phyloP scores from a whole-genome alignment of 2,329 filamentous ascomycete species.

The Aspergillus brasiliensis region DNA sequence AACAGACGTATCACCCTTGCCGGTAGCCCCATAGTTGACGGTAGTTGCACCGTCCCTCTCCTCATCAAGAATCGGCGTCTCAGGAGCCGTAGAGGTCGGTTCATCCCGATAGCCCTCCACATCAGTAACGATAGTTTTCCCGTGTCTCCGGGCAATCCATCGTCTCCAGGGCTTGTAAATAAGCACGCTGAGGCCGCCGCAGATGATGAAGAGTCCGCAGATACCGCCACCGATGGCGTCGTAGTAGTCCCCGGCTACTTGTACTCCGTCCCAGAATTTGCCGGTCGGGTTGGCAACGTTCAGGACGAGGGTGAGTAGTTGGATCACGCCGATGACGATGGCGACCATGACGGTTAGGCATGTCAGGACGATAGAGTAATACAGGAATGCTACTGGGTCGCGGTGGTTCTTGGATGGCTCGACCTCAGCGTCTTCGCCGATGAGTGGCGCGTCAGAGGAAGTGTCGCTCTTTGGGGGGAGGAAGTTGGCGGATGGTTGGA shows the following conservation, averaged over 20 bases:
- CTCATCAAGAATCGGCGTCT: slow-evolving; percentile 17
- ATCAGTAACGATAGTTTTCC: slow-evolving; percentile 18
- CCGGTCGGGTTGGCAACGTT: slow-evolving; percentile 75
- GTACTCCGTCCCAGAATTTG: slow-evolving; percentile 87
- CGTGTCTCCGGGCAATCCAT: slow-evolving; percentile 51
- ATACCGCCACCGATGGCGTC: slow-evolving; percentile 85
- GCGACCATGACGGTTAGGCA: slow-evolving; percentile 81
- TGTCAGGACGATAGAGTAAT: slow-evolving; percentile 89
- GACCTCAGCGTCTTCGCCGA: slow-evolving; percentile 20
- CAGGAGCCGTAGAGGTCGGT: slow-evolving; percentile 1
- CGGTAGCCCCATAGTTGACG: slow-evolving; percentile 17
- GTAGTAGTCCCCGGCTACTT: slow-evolving; percentile 74
- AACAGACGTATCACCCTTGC: slow-evolving; percentile 8
- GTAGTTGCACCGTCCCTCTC: not conserved
- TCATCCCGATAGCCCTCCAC: slow-evolving; percentile 29
- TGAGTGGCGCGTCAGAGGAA: slow-evolving; percentile 19
- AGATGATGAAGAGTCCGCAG: slow-evolving; percentile 78
- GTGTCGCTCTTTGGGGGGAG: slow-evolving; percentile 32
- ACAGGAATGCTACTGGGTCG: slow-evolving; percentile 85
- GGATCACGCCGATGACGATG: slow-evolving; percentile 80
- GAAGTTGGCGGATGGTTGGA: slow-evolving; percentile 52
- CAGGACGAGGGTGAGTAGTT: slow-evolving; percentile 75
- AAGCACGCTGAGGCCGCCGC: slow-evolving; percentile 72
- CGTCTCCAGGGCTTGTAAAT: slow-evolving; percentile 79
- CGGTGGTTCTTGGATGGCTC: slow-evolving; percentile 55